phyloP scores from a whole-genome alignment of 2,329 filamentous ascomycete genomes.

The Stenocarpella maydis region DNA sequence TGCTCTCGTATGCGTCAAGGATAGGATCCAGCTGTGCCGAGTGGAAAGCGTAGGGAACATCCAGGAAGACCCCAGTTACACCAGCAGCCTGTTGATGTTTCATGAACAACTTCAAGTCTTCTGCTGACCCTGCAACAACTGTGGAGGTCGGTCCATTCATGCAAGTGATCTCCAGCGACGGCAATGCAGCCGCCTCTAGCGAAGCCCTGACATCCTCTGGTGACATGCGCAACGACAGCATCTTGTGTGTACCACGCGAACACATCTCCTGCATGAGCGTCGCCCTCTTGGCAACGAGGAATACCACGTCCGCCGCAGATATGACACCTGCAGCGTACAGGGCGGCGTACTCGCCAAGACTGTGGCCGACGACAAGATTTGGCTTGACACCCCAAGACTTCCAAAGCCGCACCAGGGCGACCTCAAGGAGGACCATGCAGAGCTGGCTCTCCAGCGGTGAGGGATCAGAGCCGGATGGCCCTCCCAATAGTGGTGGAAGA shows the following conservation, averaged over 20 bases:
- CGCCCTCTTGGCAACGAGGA: constrained; percentile 74
- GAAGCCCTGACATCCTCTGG: constrained; percentile 37
- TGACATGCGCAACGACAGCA: constrained; percentile 57
- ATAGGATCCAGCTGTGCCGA: constrained; percentile 63
- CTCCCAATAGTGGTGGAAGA: constrained; percentile 58
- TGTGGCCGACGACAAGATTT: constrained; percentile 58
- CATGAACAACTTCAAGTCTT: constrained; percentile 51
- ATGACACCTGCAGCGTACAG: constrained; percentile 76
- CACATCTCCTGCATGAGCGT: constrained; percentile 70
- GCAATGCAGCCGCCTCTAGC: constrained; percentile 39
- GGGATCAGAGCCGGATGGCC: constrained; percentile 46
- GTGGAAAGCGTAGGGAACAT: constrained; percentile 62
- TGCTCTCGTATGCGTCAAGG: constrained; percentile 63
- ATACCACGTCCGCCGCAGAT: constrained; percentile 74
- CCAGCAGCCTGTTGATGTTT: constrained; percentile 47
- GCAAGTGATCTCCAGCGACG: constrained; percentile 69
- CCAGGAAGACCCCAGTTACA: constrained; percentile 54
- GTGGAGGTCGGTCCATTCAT: constrained; percentile 79
- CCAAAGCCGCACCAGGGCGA: constrained; percentile 65
- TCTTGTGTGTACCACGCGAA: constrained; percentile 69
- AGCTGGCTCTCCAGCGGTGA: constrained; percentile 62
- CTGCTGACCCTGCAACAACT: constrained; percentile 65
- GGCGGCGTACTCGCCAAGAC: constrained; percentile 74
- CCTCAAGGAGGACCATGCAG: constrained; percentile 61
- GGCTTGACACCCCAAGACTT: constrained; percentile 62